These are phyloP conservation scores for Aciculosporium take DNA, from an alignment of 2,329 filamentous ascomycete genomes.

Conservation along the genomic window DNA sequence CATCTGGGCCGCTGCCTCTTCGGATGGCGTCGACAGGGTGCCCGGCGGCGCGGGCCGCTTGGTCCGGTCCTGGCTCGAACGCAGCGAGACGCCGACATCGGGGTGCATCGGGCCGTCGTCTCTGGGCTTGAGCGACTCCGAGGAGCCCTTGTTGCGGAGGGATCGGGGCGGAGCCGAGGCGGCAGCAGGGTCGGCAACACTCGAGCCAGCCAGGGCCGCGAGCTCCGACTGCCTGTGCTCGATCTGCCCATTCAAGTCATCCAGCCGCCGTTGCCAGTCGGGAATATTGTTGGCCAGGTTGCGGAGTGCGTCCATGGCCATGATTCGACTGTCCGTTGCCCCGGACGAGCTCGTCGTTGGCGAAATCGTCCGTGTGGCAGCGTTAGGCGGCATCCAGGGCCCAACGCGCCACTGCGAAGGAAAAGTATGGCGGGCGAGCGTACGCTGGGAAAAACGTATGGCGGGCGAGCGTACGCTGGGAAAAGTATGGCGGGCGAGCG, in stretches of 20 bases:
- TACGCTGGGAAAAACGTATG: no score
- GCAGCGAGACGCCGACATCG: slow-evolving; percentile 6
- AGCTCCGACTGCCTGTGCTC: slow-evolving; percentile 47
- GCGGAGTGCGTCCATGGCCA: slow-evolving; percentile 42
- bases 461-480: no score
- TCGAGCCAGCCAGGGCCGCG: slow-evolving; percentile 29
- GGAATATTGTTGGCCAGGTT: slow-evolving; percentile 42
- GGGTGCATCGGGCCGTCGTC: slow-evolving; percentile 24
- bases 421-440: background rate
- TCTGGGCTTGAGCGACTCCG: slow-evolving; percentile 36
- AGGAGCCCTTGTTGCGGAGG: slow-evolving; percentile 36
- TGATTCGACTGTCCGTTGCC: slow-evolving; percentile 18
- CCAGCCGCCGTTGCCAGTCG: slow-evolving; percentile 43
- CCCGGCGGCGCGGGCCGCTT: slow-evolving; percentile 5
- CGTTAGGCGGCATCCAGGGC: slow-evolving; percentile 19
- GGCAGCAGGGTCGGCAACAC: slow-evolving; percentile 11
- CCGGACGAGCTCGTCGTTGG: slow-evolving; percentile 16
- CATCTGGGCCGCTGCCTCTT: slow-evolving; percentile 7
- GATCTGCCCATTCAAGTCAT: slow-evolving; percentile 47
- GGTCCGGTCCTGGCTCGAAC: background rate
- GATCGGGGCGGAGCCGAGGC: slow-evolving; percentile 27
- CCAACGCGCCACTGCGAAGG: slow-evolving; percentile 14
- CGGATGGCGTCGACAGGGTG: slow-evolving; percentile 11
- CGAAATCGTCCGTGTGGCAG: slow-evolving; percentile 12
- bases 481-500: background rate